Percentiles rank a stretch among this genome's conserved stretches.
phyloP scores from a whole-genome alignment of 139 green algal species.

The Chlorella vulgaris region DNA sequence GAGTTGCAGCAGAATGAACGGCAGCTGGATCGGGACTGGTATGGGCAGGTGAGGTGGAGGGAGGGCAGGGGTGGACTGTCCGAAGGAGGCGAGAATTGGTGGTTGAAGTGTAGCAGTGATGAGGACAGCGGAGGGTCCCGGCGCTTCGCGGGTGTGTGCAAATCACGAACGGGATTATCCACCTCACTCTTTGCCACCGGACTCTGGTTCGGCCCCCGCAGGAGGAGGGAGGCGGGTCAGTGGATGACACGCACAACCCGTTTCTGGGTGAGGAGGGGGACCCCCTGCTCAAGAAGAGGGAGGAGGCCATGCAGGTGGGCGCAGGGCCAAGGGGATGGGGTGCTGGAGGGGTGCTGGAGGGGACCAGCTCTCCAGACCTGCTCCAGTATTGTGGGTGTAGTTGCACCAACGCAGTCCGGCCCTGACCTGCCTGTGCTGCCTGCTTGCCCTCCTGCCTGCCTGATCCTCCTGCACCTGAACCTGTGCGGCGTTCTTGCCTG shows the following conservation, averaged over 20 bases:
- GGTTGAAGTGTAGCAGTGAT: too few species aligned
- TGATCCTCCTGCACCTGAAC: too few species aligned
- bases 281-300: constrained; percentile 31
- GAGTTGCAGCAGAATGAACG: constrained; percentile 81
- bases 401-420: too few species aligned
- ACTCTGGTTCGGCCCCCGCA: neutral
- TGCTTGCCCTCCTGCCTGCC: too few species aligned
- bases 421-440: too few species aligned
- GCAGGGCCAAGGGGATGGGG: neutral
- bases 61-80: neutral
- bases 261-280: constrained; percentile 63
- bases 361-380: neutral
- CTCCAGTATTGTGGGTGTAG: neutral
- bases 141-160: neutral
- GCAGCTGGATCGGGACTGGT: constrained; percentile 88
- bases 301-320: constrained; percentile 26
- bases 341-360: neutral
- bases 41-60: constrained; percentile 62
- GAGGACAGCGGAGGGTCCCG: too few species aligned
- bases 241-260: constrained; percentile 67
- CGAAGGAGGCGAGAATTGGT: neutral
- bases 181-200: neutral
- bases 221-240: constrained; percentile 79
- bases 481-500: neutral
- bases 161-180: neutral